Conservation (phyloP, 768 basidiomycete genomes). For the Naganishia antarctica region DNA sequence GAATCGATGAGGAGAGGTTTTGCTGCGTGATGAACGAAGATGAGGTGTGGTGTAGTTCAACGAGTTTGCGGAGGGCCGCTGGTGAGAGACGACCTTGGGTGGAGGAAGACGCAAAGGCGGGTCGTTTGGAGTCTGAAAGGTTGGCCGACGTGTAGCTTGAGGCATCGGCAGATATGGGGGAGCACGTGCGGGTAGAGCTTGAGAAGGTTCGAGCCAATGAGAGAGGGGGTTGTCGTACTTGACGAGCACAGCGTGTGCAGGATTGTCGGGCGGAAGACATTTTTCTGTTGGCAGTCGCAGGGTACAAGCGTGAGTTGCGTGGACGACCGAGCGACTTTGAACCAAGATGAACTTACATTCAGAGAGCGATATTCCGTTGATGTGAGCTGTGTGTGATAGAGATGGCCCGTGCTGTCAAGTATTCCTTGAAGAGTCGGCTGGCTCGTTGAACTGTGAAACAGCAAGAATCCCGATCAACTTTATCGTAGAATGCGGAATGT, state of each 20-base stretch:
- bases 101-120: constrained; percentile 2
- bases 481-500: background rate
- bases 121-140: constrained; percentile 27
- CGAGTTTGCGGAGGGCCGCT: constrained; percentile 35
- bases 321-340: too few relatives aligned
- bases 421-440: too few relatives aligned
- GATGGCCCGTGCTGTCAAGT: too few relatives aligned
- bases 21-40: constrained; percentile 38
- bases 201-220: constrained; percentile 16
- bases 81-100: constrained; percentile 29
- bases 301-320: background rate
- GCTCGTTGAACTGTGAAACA: background rate
- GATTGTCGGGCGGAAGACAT: constrained; percentile 19
- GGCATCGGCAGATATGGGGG: background rate
- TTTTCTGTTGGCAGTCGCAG: background rate
- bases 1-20: constrained; percentile 20
- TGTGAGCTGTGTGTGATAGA: too few relatives aligned
- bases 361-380: too few relatives aligned
- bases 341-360: too few relatives aligned
- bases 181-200: background rate
- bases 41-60: constrained; percentile 42
- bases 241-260: constrained; percentile 12
- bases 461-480: background rate
- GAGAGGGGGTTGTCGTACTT: background rate
- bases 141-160: constrained; percentile 25